Conservation (phyloP, 805 yeast species). For the Yarrowia deformans region DNA sequence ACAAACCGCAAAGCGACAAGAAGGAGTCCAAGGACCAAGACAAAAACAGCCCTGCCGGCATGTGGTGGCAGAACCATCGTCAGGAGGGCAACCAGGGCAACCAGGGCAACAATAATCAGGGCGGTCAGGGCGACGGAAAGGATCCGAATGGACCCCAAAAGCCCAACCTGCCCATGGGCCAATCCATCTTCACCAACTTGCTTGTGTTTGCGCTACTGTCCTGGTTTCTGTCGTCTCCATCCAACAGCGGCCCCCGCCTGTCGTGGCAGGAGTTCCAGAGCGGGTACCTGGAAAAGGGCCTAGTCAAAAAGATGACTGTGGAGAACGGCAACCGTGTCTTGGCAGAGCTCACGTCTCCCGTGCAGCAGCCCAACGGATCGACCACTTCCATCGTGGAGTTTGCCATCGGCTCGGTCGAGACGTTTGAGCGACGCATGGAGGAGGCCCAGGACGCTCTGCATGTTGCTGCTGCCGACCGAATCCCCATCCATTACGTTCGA, state of each 20-base stretch:
- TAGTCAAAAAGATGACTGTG: conserved; percentile 75
- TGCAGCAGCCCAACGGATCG: conserved; percentile 63
- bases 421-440: conserved; percentile 80
- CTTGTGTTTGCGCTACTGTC: conserved; percentile 38
- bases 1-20: conserved; percentile 15
- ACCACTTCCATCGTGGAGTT: conserved; percentile 57
- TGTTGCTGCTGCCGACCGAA: conserved; percentile 65
- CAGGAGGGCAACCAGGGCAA: conserved; percentile 7
- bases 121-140: neutral
- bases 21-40: conserved; percentile 3
- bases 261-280: conserved; percentile 91
- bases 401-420: conserved; percentile 86
- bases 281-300: conserved; percentile 74
- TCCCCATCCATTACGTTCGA: conserved; percentile 82
- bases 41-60: conserved; percentile 20
- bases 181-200: conserved; percentile 21
- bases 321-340: conserved; percentile 79
- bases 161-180: conserved; percentile 40
- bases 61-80: conserved; percentile 37
- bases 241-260: conserved; percentile 14
- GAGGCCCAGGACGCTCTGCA: conserved; percentile 75
- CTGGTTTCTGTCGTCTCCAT: conserved; percentile 27
- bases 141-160: conserved; percentile 36
- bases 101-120: conserved; percentile 8
- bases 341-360: conserved; percentile 60